phyloP scores from a whole-genome alignment of 2,329 filamentous ascomycete genomes.

The Tolypocladium amazonense region DNA sequence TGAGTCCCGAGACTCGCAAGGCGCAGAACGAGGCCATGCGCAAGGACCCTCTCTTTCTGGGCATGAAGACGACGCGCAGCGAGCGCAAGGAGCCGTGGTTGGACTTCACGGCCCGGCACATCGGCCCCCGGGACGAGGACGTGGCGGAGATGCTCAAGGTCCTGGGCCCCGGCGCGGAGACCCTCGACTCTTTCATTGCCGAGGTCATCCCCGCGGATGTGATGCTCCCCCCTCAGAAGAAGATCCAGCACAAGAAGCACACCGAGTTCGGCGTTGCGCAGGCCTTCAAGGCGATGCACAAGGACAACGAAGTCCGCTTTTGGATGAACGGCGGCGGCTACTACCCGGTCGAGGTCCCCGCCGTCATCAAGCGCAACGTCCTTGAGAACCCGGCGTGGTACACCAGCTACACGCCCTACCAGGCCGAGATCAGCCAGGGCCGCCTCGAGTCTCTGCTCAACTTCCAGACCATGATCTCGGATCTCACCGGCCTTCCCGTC shows the following conservation, averaged over 20 bases:
- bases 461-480: conserved; percentile 87
- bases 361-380: conserved; percentile 87
- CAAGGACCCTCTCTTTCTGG: conserved; percentile 10
- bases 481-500: conserved; percentile 77
- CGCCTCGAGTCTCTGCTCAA: conserved; percentile 86
- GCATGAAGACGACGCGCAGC: conserved; percentile 10
- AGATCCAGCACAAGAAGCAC: conserved; percentile 45
- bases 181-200: conserved; percentile 71
- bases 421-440: conserved; percentile 94
- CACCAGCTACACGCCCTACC: conserved; percentile 95
- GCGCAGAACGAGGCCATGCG: conserved; percentile 6
- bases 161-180: conserved; percentile 62
- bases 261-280: conserved; percentile 12
- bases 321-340: conserved; percentile 85
- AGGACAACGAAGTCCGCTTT: conserved; percentile 29
- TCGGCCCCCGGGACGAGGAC: conserved; percentile 65
- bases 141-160: conserved; percentile 69
- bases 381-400: conserved; percentile 95
- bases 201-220: conserved; percentile 78
- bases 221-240: conserved; percentile 27
- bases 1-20: conserved; percentile 3
- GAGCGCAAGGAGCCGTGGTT: conserved; percentile 12
- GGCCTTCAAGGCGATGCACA: conserved; percentile 26
- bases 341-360: conserved; percentile 74
- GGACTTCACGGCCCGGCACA: conserved; percentile 68